Percentiles rank a stretch among this genome's conserved stretches.
Evolutionary conservation across 2,329 filamentous ascomycete species (phyloP).

Genomic region (Apiospora kogelbergensis): DNA sequence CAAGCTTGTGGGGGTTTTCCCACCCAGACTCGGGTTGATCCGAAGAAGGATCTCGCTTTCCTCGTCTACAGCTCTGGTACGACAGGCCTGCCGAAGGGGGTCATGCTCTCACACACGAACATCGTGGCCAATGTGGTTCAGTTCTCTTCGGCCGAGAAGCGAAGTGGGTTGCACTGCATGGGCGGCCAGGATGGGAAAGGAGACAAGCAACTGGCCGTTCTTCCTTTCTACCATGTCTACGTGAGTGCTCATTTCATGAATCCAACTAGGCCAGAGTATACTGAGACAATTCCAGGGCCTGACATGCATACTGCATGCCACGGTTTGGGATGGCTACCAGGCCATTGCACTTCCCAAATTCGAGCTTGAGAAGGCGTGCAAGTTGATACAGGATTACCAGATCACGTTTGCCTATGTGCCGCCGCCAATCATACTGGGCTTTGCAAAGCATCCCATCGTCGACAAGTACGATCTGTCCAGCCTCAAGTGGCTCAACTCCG

Average conservation of each 20-base stretch:
- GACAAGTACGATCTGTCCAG: conserved; percentile 78
- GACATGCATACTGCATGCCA: conserved; percentile 68
- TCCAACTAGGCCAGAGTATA: not conserved
- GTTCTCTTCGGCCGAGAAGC: conserved; percentile 50
- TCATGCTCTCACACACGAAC: conserved; percentile 82
- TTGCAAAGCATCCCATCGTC: conserved; percentile 78
- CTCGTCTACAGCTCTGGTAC: conserved; percentile 89
- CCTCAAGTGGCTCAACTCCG: conserved; percentile 82
- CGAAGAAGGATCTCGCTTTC: conserved; percentile 75
- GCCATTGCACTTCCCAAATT: conserved; percentile 77
- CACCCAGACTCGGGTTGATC: conserved; percentile 59
- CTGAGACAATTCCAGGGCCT: conserved; percentile 51
- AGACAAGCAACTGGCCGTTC: conserved; percentile 74
- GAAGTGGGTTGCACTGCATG: conserved; percentile 51
- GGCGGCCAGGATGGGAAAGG: conserved; percentile 60
- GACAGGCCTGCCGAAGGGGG: conserved; percentile 88
- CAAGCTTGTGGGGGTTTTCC: conserved; percentile 57
- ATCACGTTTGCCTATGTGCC: conserved; percentile 82
- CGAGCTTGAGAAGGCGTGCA: conserved; percentile 77
- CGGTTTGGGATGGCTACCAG: conserved; percentile 64
- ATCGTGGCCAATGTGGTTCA: conserved; percentile 74
- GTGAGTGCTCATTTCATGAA: conserved; percentile 43
- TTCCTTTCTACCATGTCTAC: conserved; percentile 93
- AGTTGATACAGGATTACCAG: conserved; percentile 70
- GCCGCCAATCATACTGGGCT: conserved; percentile 77